A percentile compares a stretch with the other conserved stretches of the same genome.
Conservation (phyloP, 2,329 filamentous ascomycete species). For the Claviceps paspali region DNA sequence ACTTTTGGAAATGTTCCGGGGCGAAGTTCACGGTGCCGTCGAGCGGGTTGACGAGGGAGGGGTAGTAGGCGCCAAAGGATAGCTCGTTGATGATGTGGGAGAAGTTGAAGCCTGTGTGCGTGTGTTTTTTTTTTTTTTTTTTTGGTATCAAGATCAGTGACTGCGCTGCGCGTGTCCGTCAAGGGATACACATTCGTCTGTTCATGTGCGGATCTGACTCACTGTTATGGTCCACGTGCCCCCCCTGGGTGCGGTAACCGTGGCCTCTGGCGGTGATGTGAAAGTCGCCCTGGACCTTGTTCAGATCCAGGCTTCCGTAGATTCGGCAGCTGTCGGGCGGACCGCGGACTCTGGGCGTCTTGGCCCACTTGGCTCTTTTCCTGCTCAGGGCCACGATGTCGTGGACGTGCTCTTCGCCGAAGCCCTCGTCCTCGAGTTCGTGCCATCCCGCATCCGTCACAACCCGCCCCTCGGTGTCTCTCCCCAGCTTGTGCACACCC, state of each 20-base stretch:
- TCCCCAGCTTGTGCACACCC: conserved; percentile 46
- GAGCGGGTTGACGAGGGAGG: conserved; percentile 81
- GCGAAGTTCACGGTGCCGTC: conserved; percentile 76
- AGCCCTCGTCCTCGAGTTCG: conserved; percentile 45
- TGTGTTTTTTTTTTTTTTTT: neutral
- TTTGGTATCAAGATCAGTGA: too few species aligned
- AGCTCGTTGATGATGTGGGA: conserved; percentile 92
- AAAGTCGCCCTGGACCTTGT: conserved; percentile 96
- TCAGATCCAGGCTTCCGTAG: conserved; percentile 78
- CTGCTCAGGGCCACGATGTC: conserved; percentile 66
- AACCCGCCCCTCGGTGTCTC: conserved; percentile 37
- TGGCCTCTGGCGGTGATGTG: conserved; percentile 93
- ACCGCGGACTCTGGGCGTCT: conserved; percentile 54
- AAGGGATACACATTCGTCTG: too few species aligned
- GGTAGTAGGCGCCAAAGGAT: conserved; percentile 95
- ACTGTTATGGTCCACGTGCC: conserved; percentile 70
- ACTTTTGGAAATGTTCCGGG: conserved; percentile 74
- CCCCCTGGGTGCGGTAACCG: conserved; percentile 70
- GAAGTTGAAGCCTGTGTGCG: conserved; percentile 96
- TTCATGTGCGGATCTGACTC: too few species aligned
- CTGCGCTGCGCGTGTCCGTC: too few species aligned
- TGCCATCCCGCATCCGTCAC: conserved; percentile 44
- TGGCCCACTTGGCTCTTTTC: conserved; percentile 51
- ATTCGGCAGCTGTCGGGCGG: conserved; percentile 66
- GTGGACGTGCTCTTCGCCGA: conserved; percentile 71